Evolutionary conservation across 2,329 filamentous ascomycete species (phyloP), one percentile per base, ranked within the genome.

Genomic region (Botryosphaeria agaves): DNA sequence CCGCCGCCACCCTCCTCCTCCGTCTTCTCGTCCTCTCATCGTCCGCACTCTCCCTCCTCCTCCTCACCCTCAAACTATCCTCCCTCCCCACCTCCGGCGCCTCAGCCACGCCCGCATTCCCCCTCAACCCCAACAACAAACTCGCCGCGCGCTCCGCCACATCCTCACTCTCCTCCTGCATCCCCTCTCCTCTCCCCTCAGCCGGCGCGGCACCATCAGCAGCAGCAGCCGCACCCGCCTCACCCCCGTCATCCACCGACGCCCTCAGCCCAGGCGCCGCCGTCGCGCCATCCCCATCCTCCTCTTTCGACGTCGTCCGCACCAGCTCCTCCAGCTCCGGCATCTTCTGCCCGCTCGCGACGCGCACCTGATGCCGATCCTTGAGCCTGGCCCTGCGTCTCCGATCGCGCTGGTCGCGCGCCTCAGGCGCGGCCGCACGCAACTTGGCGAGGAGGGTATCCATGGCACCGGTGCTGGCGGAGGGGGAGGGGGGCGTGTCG

Each of bases 381-480:
- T 92, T 91, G 42, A 95, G 68, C 32, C 87, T 69, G 23, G 85
- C 84, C 40, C 87, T 72, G 34, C 87, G 72, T 38, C 89, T 73
- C 42, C 84, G 73, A 52, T 95, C 89, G 46, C 87, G 72, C 52
- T 91, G 79, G 51, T 94, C 85, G 51, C 81, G 69, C 17, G 81
- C 72, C 57, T 93, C 82, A 18, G 89, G 87, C 33, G 85, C 87
- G 1, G 89, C 89, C 33, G 84, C 85, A 34, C 89, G 78, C 33
- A 98, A 62, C 56, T 95, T 95, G 69, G 94, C 83, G 29, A 98
- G 70, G 15, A 98, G 62, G 24, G 79, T 82, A 57, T 98, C 89
- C 85, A 98, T 95, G 31, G 85, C 89, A 32, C 87, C 89, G 5
- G 82, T 83, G 33, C 72, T 76, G 18, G 69, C 67, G n/a, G n/a